Evolutionary conservation across 179 eudicot genomes (phyloP).

Genomic region (Silene noctiflora): DNA sequence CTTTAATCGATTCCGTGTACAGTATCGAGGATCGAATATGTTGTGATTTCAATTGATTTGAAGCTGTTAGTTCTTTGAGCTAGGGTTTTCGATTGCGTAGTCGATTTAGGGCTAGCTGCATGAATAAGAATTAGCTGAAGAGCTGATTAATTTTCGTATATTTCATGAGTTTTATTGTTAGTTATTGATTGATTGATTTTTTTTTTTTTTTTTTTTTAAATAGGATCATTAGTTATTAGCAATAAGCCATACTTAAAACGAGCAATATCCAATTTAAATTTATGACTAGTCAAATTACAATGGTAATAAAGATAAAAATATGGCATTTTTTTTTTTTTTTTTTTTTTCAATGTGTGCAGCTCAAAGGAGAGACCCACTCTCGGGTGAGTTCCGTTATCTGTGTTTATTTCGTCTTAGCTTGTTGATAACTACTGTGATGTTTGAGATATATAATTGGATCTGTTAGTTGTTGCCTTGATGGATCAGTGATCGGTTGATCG

Average conservation of each 20-base stretch:
- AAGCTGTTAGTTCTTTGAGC: not conserved
- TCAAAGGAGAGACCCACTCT: conserved; percentile 99
- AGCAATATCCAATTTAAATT: too few species aligned
- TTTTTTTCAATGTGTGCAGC: conserved; percentile 57
- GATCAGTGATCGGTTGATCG: too few species aligned
- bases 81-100: conserved; percentile 13
- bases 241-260: too few species aligned
- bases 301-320: too few species aligned
- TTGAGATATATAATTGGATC: too few species aligned
- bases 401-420: conserved; percentile 3
- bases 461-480: too few species aligned
- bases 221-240: too few species aligned
- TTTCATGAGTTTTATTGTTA: too few species aligned
- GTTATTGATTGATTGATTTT: not conserved
- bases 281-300: too few species aligned
- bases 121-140: not conserved
- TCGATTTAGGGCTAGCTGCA: not conserved
- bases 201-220: too few species aligned
- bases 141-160: not conserved
- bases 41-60: not conserved
- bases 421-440: too few species aligned
- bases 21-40: not conserved
- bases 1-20: not conserved
- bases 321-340: conserved; percentile 13
- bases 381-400: conserved; percentile 55